Evolutionary conservation across 768 basidiomycete genomes (phyloP), one percentile per base, ranked within the genome.

Genomic region (Psilocybe sp.): DNA sequence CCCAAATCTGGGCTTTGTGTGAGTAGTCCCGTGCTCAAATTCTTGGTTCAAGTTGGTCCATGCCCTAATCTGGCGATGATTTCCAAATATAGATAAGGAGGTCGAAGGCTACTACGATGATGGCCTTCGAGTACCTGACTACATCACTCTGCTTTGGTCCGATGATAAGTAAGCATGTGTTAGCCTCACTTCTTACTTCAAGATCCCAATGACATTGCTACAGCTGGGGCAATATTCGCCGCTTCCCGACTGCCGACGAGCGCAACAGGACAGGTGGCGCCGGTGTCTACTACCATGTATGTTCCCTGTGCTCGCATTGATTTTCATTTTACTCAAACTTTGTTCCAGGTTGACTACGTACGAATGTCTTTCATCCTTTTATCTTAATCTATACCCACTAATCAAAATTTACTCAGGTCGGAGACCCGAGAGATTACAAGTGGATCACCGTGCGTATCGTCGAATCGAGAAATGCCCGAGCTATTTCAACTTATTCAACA

Each of bases 171-270:
- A 43, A 31, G 72, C 58, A 44, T 5, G 23, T 31, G 11, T 48
- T 31, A 23, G 16, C 13, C 49, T 38, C 3, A 40, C 23, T 13
- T 1, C 36, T 9, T 16, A 37, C 23, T 18, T 28, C 13, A n/a
- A 19, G 1, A 15, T 45, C 15, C 18, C 40, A 13, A 16, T 38
- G 11, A 18, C 34, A 2, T 18, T 44, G 15, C 10, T 19, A 8
- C 23, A 83, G 81, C 64, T 88, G 79, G 77, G 86, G 86, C 3
- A 87, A 87, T 59, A 74, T 88, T 44, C 80, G 84, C 33, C 78
- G 86, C 16, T 80, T 78, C 55, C 82, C 82, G 1, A 58, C 76
- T 7, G 61, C 66, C 5, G 69, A 68, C 13, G 82, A 85, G 58
- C 72, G 80, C 13, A 80, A 80, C 57, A 72, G 84, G 44, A 78